Conservation (phyloP, 2,329 filamentous ascomycete species). For the Cordyceps militaris region DNA sequence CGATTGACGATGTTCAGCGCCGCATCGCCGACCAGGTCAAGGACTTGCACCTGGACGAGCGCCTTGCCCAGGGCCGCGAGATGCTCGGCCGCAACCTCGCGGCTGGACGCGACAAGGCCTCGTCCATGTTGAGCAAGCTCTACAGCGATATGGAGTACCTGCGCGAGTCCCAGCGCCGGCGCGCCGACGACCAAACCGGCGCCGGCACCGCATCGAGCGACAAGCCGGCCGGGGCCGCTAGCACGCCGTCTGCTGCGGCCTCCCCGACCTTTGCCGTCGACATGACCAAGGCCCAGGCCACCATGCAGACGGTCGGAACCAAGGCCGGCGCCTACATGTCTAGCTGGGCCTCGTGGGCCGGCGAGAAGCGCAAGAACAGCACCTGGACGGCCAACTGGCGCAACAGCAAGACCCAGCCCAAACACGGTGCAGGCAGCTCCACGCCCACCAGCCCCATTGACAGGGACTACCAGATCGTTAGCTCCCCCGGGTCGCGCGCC, state of each 20-base stretch:
- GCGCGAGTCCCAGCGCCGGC: constrained; percentile 37
- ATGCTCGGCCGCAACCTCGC: constrained; percentile 84
- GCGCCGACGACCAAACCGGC: constrained; percentile 30
- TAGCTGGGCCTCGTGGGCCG: constrained; percentile 63
- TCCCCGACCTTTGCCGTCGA: constrained; percentile 20
- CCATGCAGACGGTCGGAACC: constrained; percentile 42
- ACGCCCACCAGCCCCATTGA: constrained; percentile 31
- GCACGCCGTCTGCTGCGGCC: constrained; percentile 18
- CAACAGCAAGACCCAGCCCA: constrained; percentile 26
- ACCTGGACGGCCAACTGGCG: constrained; percentile 38
- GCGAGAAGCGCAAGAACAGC: constrained; percentile 63
- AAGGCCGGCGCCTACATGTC: constrained; percentile 59
- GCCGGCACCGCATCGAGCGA: constrained; percentile 17
- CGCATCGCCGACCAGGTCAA: constrained; percentile 86
- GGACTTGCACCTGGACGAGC: constrained; percentile 88
- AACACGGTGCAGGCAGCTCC: constrained; percentile 25
- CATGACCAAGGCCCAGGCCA: constrained; percentile 37
- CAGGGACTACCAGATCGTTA: constrained; percentile 31
- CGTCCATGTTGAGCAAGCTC: constrained; percentile 76
- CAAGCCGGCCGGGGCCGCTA: constrained; percentile 16
- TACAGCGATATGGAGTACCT: constrained; percentile 80
- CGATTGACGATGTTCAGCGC: constrained; percentile 89
- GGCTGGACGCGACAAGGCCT: constrained; percentile 81
- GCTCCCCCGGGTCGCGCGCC: constrained; percentile 22
- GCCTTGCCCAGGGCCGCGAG: constrained; percentile 75